Percentiles rank a stretch among this genome's conserved stretches.
phyloP scores from a whole-genome alignment of 805 yeast species.

The Hanseniaspora pseudoguilliermondii region DNA sequence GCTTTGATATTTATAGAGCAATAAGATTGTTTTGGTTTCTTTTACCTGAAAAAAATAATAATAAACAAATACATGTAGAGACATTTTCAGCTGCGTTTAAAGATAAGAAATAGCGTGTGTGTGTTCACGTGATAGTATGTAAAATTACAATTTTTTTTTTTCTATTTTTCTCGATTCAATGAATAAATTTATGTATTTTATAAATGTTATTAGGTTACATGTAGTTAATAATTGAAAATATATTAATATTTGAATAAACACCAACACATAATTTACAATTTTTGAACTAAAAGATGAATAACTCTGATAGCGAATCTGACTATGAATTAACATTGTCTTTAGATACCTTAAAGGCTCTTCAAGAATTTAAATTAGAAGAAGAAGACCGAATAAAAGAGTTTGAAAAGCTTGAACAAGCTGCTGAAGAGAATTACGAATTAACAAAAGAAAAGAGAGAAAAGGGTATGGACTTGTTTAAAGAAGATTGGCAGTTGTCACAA shows the following conservation, averaged over 20 bases:
- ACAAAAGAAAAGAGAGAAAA: slow-evolving; percentile 25
- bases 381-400: slow-evolving; percentile 43
- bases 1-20: not conserved
- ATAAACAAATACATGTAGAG: too few species aligned
- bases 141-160: too few species aligned
- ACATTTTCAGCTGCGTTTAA: too few species aligned
- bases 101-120: too few species aligned
- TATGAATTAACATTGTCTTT: slow-evolving; percentile 30
- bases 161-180: too few species aligned
- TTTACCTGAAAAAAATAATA: too few species aligned
- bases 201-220: not conserved
- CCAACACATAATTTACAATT: not conserved
- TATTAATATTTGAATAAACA: not conserved
- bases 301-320: slow-evolving; percentile 20
- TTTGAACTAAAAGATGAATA: slow-evolving; percentile 13
- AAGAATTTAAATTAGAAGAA: slow-evolving; percentile 58
- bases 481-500: slow-evolving; percentile 90
- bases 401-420: slow-evolving; percentile 38
- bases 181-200: too few species aligned
- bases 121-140: too few species aligned
- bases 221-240: not conserved
- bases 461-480: slow-evolving; percentile 65
- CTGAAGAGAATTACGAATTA: slow-evolving; percentile 37
- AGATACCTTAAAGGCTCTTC: slow-evolving; percentile 40
- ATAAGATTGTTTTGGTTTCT: too few species aligned